phyloP scores from a whole-genome alignment of 441 rosid species.

The Flueggea neowawraea region DNA sequence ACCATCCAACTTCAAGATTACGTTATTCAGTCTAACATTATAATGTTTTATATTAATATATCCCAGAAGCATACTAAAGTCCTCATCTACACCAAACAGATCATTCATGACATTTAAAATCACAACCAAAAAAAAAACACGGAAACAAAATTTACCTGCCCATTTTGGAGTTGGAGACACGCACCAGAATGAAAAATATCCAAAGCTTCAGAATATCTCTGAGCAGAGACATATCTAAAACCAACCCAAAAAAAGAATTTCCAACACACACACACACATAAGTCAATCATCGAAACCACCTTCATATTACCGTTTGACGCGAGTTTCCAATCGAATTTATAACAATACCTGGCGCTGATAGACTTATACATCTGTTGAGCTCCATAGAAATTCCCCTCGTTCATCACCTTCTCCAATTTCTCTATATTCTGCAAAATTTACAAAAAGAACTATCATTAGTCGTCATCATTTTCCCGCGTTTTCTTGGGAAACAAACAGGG shows the following conservation, averaged over 20 bases:
- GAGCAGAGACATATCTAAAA: slow-evolving; percentile 68
- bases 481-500: no score
- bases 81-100: neutral
- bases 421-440: slow-evolving; percentile 56
- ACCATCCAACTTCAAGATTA: neutral
- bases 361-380: slow-evolving; percentile 98
- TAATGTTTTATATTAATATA: no score
- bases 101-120: no score
- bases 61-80: neutral
- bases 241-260: neutral
- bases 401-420: slow-evolving; percentile 70
- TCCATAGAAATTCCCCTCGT: slow-evolving; percentile 84
- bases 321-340: no score
- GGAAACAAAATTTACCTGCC: slow-evolving; percentile 47
- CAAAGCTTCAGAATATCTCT: slow-evolving; percentile 82
- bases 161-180: slow-evolving; percentile 66
- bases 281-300: no score
- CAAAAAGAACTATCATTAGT: no score
- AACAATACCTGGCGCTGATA: slow-evolving; percentile 64
- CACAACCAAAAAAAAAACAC: no score
- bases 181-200: slow-evolving; percentile 84
- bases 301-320: no score
- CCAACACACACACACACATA: no score
- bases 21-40: no score
- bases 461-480: no score